phyloP scores from a whole-genome alignment of 2,329 filamentous ascomycete genomes.

The Calycina herbarum region DNA sequence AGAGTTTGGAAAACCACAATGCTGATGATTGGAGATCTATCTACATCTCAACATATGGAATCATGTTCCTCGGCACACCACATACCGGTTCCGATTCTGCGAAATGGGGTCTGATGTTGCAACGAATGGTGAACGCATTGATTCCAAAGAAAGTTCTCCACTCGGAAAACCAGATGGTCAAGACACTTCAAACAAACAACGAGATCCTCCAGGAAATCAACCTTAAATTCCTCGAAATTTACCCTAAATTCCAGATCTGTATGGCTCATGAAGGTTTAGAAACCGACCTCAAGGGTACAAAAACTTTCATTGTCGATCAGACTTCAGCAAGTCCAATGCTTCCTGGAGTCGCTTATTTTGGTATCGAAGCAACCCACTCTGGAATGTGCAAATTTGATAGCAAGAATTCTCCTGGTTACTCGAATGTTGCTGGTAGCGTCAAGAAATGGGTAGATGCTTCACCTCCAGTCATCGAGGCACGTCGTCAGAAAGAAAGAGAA shows the following conservation, averaged over 20 bases:
- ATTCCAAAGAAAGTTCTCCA: conserved; percentile 67
- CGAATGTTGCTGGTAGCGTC: conserved; percentile 36
- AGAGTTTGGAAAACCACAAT: conserved; percentile 57
- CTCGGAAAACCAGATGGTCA: conserved; percentile 65
- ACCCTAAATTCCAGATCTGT: conserved; percentile 69
- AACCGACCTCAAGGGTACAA: conserved; percentile 66
- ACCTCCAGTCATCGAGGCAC: conserved; percentile 24
- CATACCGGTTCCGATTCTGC: conserved; percentile 70
- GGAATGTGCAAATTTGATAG: conserved; percentile 72
- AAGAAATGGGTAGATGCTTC: conserved; percentile 34
- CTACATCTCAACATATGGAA: conserved; percentile 72
- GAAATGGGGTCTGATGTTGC: conserved; percentile 65
- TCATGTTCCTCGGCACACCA: conserved; percentile 76
- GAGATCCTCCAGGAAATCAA: conserved; percentile 76
- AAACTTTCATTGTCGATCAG: conserved; percentile 66
- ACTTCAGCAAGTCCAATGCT: conserved; percentile 68
- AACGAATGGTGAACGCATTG: conserved; percentile 65
- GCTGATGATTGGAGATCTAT: conserved; percentile 67
- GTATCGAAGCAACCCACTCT: conserved; percentile 72
- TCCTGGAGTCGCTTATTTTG: conserved; percentile 69
- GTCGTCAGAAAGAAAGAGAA: conserved; percentile 31
- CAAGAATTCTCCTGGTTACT: conserved; percentile 62
- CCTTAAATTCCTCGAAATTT: conserved; percentile 69
- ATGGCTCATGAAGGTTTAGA: conserved; percentile 76
- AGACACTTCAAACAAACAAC: conserved; percentile 70